A percentile compares a stretch with the other conserved stretches of the same genome.
phyloP scores from a whole-genome alignment of 2,329 filamentous ascomycete species.

The Chaetomium strumarium region DNA sequence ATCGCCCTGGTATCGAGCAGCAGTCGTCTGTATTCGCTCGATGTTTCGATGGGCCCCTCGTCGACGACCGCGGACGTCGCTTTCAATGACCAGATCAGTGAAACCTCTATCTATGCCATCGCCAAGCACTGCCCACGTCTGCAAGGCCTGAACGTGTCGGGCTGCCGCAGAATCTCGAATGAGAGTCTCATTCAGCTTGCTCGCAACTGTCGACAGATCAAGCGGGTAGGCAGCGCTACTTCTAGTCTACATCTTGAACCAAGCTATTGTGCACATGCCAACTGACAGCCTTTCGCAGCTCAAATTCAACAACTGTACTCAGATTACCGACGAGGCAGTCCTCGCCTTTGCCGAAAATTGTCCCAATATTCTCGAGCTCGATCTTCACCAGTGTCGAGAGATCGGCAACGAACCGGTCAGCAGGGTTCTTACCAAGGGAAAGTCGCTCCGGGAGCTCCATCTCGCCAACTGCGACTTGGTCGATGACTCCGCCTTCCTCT shows the following conservation, averaged over 20 bases:
- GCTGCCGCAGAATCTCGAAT: constrained; percentile 77
- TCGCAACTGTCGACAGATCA: constrained; percentile 76
- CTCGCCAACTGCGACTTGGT: constrained; percentile 80
- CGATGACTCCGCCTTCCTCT: constrained; percentile 81
- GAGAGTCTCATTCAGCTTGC: constrained; percentile 78
- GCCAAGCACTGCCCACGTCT: constrained; percentile 76
- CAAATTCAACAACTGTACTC: constrained; percentile 89
- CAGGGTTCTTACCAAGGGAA: constrained; percentile 69
- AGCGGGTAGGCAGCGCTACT: constrained; percentile 55
- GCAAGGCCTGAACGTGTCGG: constrained; percentile 89
- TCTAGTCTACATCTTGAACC: background rate
- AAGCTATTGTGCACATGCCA: background rate
- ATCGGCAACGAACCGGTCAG: constrained; percentile 82
- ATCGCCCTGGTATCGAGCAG: constrained; percentile 75
- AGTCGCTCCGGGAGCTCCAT: constrained; percentile 82
- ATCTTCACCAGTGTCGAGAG: constrained; percentile 77
- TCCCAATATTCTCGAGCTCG: constrained; percentile 91
- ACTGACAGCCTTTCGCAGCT: constrained; percentile 46
- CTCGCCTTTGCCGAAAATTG: constrained; percentile 82
- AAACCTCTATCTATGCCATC: constrained; percentile 70
- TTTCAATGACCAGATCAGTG: constrained; percentile 65
- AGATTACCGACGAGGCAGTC: constrained; percentile 76
- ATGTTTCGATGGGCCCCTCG: constrained; percentile 66
- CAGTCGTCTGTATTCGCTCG: constrained; percentile 75
- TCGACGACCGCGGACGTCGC: background rate